phyloP scores from a whole-genome alignment of 176 grass and related monocot genomes.

The Ensete glaucum region DNA sequence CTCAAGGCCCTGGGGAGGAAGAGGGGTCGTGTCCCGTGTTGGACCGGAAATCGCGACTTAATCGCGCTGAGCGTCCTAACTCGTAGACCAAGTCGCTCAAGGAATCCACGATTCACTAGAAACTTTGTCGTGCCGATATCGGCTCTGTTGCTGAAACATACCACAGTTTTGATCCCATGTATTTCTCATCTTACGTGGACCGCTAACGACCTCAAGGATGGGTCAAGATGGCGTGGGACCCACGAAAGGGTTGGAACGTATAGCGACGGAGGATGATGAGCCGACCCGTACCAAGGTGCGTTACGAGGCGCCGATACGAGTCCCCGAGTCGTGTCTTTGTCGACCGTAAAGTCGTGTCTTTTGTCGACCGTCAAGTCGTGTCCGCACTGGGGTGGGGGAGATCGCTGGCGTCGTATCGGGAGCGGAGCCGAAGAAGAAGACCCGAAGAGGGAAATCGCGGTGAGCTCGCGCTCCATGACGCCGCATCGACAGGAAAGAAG shows the following conservation, averaged over 20 bases:
- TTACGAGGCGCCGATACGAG: too few species aligned
- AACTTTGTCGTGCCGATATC: too few species aligned
- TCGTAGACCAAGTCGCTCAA: not conserved
- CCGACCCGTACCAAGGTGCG: too few species aligned
- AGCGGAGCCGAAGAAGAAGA: not conserved
- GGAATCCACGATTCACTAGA: too few species aligned
- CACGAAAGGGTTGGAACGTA: too few species aligned
- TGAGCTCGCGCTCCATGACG: not conserved
- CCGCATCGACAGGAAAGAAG: too few species aligned
- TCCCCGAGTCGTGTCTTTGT: not conserved
- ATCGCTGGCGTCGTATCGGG: not conserved
- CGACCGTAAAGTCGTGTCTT: not conserved
- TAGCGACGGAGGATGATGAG: too few species aligned
- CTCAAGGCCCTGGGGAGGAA: not conserved
- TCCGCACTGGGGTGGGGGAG: not conserved
- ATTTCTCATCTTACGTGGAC: too few species aligned
- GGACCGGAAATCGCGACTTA: not conserved
- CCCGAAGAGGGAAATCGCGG: not conserved
- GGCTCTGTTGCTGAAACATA: too few species aligned
- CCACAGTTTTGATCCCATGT: too few species aligned
- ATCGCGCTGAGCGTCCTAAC: not conserved
- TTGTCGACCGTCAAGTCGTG: not conserved
- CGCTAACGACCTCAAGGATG: too few species aligned
- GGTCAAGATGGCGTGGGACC: too few species aligned
- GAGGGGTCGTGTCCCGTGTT: conserved; percentile 6